Percentiles rank a stretch among this genome's conserved stretches.
Conservation (phyloP, 176 grass and related monocot species). For the Saccharum spontaneum region DNA sequence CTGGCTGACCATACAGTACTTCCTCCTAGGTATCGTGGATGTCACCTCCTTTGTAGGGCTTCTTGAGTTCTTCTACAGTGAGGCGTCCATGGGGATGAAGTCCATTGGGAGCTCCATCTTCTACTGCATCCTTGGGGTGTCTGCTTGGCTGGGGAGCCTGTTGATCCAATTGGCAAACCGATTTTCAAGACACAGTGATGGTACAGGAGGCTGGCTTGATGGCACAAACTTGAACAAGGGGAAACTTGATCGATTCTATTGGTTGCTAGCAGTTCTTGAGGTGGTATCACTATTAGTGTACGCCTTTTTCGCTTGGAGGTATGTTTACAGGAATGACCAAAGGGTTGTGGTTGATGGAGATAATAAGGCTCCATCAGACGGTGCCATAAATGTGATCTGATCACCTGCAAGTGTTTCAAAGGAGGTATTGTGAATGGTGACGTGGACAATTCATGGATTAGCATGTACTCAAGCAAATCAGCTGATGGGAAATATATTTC, state of each 20-base stretch:
- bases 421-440: neutral
- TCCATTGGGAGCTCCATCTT: slow-evolving; percentile 80
- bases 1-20: slow-evolving; percentile 74
- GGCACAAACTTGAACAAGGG: slow-evolving; percentile 66
- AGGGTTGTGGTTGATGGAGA: slow-evolving; percentile 26
- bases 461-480: neutral
- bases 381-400: slow-evolving; percentile 13
- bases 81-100: slow-evolving; percentile 77
- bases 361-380: neutral
- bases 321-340: slow-evolving; percentile 61
- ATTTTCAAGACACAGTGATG: slow-evolving; percentile 35
- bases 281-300: slow-evolving; percentile 55
- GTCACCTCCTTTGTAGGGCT: slow-evolving; percentile 90
- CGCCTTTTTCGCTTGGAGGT: slow-evolving; percentile 52
- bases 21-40: slow-evolving; percentile 74
- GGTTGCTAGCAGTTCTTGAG: slow-evolving; percentile 59
- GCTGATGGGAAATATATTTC: neutral
- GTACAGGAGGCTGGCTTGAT: slow-evolving; percentile 61
- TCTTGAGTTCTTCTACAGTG: slow-evolving; percentile 87
- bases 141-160: slow-evolving; percentile 63
- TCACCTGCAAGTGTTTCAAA: neutral
- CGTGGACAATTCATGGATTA: neutral
- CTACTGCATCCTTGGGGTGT: slow-evolving; percentile 71
- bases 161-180: slow-evolving; percentile 63
- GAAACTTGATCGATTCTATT: slow-evolving; percentile 74